Conservation (phyloP, 352 stramenopile species). For the Phytophthora nicotianae region DNA sequence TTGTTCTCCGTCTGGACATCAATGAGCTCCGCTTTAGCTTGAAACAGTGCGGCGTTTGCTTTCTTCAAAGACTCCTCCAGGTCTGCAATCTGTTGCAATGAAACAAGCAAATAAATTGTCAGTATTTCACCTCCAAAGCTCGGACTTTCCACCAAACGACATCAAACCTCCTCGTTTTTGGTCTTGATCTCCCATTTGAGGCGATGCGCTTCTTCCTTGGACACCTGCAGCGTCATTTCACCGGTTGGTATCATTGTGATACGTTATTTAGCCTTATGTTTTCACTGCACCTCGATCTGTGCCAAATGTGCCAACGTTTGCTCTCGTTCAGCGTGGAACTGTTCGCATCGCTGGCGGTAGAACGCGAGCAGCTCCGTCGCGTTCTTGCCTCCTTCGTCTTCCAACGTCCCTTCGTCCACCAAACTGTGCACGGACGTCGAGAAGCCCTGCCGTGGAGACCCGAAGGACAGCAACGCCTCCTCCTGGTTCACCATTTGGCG, state of each 20-base stretch:
- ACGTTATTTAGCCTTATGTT: conserved; percentile 2
- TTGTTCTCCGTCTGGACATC: conserved; percentile 71
- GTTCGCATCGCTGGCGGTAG: conserved; percentile 66
- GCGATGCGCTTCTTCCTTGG: conserved; percentile 76
- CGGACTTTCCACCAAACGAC: background rate
- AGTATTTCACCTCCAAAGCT: background rate
- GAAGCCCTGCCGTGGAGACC: conserved; percentile 47
- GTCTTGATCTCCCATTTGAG: conserved; percentile 75
- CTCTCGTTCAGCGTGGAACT: conserved; percentile 71
- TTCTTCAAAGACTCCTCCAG: conserved; percentile 61
- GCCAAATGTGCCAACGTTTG: conserved; percentile 55
- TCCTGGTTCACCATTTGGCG: conserved; percentile 28
- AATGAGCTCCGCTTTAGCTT: conserved; percentile 68
- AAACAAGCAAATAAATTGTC: conserved; percentile 4
- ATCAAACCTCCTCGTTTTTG: conserved; percentile 65
- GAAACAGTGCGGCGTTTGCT: conserved; percentile 63
- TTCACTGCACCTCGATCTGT: conserved; percentile 50
- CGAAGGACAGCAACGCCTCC: conserved; percentile 62
- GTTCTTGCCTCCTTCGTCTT: conserved; percentile 21
- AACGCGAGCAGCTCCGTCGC: conserved; percentile 52
- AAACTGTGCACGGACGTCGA: conserved; percentile 28
- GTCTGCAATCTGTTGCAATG: conserved; percentile 48
- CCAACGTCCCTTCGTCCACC: conserved; percentile 13
- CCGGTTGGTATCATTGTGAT: conserved; percentile 1
- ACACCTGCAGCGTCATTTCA: conserved; percentile 42